Conservation (phyloP, 1,284 basidiomycete genomes). For the Phlebopus sp. region DNA sequence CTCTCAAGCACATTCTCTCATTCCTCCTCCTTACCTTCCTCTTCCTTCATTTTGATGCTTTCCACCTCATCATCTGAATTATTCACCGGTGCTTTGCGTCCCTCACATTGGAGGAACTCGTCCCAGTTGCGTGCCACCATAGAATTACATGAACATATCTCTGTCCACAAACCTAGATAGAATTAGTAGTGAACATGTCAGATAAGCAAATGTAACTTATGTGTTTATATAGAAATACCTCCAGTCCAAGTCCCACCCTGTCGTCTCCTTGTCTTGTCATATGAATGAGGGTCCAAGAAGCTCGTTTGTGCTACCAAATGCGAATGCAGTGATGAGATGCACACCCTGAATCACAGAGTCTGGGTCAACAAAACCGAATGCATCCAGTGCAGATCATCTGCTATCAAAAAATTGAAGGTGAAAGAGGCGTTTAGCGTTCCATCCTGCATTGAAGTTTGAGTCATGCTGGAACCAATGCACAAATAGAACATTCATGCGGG, state of each 20-base stretch:
- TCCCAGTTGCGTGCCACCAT: constrained; percentile 1
- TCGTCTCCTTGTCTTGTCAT: constrained; percentile 13
- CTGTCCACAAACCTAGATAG: background rate
- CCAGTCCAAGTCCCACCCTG: constrained; percentile 34
- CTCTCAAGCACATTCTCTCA: too few species aligned
- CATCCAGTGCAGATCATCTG: constrained; percentile 10
- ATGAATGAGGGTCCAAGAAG: constrained; percentile 27
- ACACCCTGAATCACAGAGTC: too few species aligned
- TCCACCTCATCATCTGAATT: too few species aligned
- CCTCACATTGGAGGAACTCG: too few species aligned
- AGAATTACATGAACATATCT: constrained; percentile 5
- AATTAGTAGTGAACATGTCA: background rate
- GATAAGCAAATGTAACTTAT: constrained; percentile 21
- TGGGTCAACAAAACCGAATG: too few species aligned
- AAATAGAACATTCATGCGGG: constrained; percentile 27
- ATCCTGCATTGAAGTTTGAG: constrained; percentile 3
- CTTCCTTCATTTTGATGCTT: too few species aligned
- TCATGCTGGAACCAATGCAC: constrained; percentile 31
- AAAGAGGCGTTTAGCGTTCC: background rate
- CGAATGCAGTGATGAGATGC: too few species aligned
- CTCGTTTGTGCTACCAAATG: constrained; percentile 22
- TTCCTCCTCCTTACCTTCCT: too few species aligned
- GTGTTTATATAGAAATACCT: constrained; percentile 21
- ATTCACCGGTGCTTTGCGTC: background rate
- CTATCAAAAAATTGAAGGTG: constrained; percentile 19